Evolutionary conservation across 495 filamentous ascomycete species (phyloP).

Genomic region (Penicillium lagena): DNA sequence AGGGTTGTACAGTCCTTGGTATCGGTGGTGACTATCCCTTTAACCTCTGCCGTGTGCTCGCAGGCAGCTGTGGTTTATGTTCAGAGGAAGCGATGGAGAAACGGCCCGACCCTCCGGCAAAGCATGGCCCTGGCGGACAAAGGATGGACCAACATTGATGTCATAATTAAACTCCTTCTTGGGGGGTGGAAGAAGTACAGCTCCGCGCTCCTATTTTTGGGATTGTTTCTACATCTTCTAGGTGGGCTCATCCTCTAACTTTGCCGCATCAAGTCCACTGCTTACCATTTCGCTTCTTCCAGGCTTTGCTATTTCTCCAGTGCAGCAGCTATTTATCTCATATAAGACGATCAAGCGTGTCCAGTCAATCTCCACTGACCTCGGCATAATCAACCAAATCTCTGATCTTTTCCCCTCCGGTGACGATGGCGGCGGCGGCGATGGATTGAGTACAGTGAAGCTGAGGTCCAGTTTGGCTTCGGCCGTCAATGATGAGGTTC

Average conservation of each 20-base stretch:
- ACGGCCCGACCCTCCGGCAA: conserved; percentile 10
- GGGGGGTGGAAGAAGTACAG: conserved; percentile 5
- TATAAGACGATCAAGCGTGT: conserved; percentile 11
- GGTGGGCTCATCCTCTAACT: conserved; percentile 15
- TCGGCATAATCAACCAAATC: too few relatives aligned
- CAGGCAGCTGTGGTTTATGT: conserved; percentile 18
- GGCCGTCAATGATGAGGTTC: too few relatives aligned
- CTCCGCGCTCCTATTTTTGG: conserved; percentile 11
- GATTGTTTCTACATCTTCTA: conserved; percentile 11
- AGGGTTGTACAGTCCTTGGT: conserved; percentile 15
- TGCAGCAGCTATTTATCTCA: conserved; percentile 16
- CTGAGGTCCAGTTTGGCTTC: too few relatives aligned
- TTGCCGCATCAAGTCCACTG: too few relatives aligned
- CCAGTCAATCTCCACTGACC: too few relatives aligned
- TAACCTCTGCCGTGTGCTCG: conserved; percentile 21
- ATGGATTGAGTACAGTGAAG: too few relatives aligned
- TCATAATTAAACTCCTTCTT: too few relatives aligned
- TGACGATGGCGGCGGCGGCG: too few relatives aligned
- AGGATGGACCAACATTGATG: conserved; percentile 19
- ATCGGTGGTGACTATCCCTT: conserved; percentile 16
- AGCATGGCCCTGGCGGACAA: conserved; percentile 18
- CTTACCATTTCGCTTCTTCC: too few relatives aligned
- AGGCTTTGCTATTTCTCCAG: too few relatives aligned
- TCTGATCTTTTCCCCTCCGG: too few relatives aligned
- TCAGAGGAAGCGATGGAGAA: conserved; percentile 7